Evolutionary conservation across 768 basidiomycete genomes (phyloP), one percentile per base, ranked within the genome.

Genomic region (Coprinellus micaceus): DNA sequence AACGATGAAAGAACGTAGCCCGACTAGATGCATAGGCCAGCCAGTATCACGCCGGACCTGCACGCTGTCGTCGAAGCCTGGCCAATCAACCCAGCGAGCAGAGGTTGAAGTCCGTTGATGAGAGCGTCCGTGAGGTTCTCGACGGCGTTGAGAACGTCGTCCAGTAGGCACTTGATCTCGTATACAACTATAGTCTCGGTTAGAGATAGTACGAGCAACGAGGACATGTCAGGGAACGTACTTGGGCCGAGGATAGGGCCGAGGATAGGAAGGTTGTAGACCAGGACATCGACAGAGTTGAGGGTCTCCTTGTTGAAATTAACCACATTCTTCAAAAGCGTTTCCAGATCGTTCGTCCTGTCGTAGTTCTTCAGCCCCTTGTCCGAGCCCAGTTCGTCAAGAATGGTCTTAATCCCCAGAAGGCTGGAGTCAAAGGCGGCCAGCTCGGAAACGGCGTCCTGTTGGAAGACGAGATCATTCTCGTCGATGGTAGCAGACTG

Each of bases 81-180:
- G 33, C 67, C 70, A 15, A 73, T 60, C 51, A 73, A 60, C 13
- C 40, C 58, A 40, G 58, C 30, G 7, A 84, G 61, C 12, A 73
- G 53, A 22, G 75, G 76, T 28, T 64, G 56, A n/a, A 84, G 60
- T 11, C 53, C 59, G 53, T 81, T 79, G 60, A 83, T 54, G 12
- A 74, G 55, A 7, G 63, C 78, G 61, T 86, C 85, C 15, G 74
- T 68, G 15, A 80, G 29, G 61, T 83, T 74, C 65, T 84, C 81
- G 2, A 71, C 62, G 4, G 65, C 64, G 61, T 88, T 72, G 39
- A 87, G 67, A 25, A 81, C 52, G 3, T 69, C 69, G 60, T 84
- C 83, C 29, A 86, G 50, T 24, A 81, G 57, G 63, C 87, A 87
- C 64, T 89, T 87, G 66, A 85, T 64, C 10, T 82, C 69, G 58